Evolutionary conservation across 2,329 filamentous ascomycete species (phyloP), one percentile per base, ranked within the genome.

Genomic region (Diplocarpon rosae): DNA sequence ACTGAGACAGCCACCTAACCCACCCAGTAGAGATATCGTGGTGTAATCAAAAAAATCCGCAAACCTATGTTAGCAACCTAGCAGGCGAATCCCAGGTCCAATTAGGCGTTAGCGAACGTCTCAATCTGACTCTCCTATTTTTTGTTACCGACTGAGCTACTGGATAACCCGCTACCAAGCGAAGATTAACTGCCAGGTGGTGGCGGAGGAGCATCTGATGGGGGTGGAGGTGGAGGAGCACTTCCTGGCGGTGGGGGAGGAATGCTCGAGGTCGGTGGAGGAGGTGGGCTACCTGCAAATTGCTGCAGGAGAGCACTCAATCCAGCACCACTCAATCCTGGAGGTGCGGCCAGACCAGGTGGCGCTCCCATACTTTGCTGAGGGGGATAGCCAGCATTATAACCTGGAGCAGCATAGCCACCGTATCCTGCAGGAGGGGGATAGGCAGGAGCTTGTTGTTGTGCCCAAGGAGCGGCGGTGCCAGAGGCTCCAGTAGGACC

Each of bases 301-400:
- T 80, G 79, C 62, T 83, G 77, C 56, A 83, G 80, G 47, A 85
- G 68, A 37, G 77, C 75, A 59, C 74, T 79, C 49, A 82, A 67
- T 33, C 76, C 76, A 48, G 73, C 72, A 46, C 70, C 72, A 48
- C 68, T 67, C 36, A 79, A 67, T 42, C 69, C 71, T 51, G 65
- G 64, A 32, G 66, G 66, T 44, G 66, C 65, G 37, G 55, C 54
- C 33, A 59, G 50, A 27, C 66, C 65, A 36, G 63, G 48, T 57
- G 63, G 52, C 66, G 70, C 66, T 31, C 66, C 65, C 64, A 72
- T 71, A 15, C 62, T 59, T 49, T 64, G 64, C 42, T 62, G 60
- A 47, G 65, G 54, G 45, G 67, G 64, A 45, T 67, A 64, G 41
- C 67, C 69, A 44, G 63, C 62, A 32, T 44, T 50, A 20, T 64